These are phyloP conservation scores for Excoecaria agallocha DNA, from an alignment of 345 rosid species.

Conservation along the genomic window DNA sequence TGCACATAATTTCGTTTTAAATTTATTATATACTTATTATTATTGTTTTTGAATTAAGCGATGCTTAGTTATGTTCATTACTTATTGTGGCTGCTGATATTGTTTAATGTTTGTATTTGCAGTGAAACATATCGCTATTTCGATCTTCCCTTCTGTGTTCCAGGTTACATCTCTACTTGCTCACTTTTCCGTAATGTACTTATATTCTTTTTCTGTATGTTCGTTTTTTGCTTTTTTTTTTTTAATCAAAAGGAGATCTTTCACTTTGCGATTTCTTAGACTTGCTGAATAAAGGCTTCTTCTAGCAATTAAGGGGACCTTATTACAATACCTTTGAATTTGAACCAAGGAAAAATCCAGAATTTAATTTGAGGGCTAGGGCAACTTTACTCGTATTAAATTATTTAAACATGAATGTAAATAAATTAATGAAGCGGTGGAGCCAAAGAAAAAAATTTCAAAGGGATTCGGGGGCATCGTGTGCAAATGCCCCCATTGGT, in stretches of 20 bases:
- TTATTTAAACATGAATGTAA: too few relatives aligned
- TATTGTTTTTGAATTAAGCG: background rate
- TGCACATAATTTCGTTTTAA: background rate
- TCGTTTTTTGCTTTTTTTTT: background rate
- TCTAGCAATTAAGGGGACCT: background rate
- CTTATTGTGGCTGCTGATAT: background rate
- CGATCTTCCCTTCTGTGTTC: constrained; percentile 16
- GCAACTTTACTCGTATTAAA: too few relatives aligned
- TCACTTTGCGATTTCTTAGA: background rate
- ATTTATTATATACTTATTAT: background rate
- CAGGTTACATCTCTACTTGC: constrained; percentile 11
- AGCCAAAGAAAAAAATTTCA: too few relatives aligned
- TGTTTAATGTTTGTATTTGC: background rate
- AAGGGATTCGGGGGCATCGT: too few relatives aligned
- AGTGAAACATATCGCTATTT: constrained; percentile 26
- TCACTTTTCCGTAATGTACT: background rate
- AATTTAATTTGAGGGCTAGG: too few relatives aligned
- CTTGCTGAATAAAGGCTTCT: background rate
- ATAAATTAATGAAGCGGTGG: too few relatives aligned
- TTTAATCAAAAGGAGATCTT: background rate
- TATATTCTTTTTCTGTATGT: background rate
- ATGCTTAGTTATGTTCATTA: background rate
- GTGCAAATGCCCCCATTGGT: too few relatives aligned
- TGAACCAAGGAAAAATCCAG: too few relatives aligned
- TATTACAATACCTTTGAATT: too few relatives aligned